Percentiles rank a stretch among this genome's conserved stretches.
phyloP scores from a whole-genome alignment of 2,329 filamentous ascomycete species.

The Alternaria sp. region DNA sequence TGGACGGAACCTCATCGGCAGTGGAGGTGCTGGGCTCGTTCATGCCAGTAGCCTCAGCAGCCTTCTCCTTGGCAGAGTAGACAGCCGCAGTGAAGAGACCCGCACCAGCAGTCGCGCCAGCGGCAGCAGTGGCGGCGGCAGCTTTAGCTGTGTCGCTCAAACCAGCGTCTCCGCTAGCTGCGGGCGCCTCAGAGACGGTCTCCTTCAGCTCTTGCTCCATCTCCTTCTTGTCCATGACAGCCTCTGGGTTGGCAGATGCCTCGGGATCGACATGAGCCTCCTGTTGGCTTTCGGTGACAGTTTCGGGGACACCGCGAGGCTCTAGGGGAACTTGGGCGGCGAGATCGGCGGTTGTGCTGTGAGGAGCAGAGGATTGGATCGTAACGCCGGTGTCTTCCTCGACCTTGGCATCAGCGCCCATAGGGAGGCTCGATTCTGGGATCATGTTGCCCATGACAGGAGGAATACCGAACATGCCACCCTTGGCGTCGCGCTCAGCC shows the following conservation, averaged over 20 bases:
- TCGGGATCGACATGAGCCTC: conserved; percentile 70
- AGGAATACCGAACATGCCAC: conserved; percentile 55
- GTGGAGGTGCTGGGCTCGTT: conserved; percentile 42
- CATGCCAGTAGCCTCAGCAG: conserved; percentile 49
- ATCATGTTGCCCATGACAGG: conserved; percentile 68
- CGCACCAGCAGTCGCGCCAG: conserved; percentile 50
- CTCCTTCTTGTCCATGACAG: conserved; percentile 73
- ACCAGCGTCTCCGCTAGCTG: conserved; percentile 34
- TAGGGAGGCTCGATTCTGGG: conserved; percentile 81
- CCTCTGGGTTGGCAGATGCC: conserved; percentile 68
- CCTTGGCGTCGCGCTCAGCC: conserved; percentile 51
- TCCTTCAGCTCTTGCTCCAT: conserved; percentile 74
- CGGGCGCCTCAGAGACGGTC: conserved; percentile 63
- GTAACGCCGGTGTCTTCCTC: conserved; percentile 48
- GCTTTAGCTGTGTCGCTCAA: conserved; percentile 17
- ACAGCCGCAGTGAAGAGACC: conserved; percentile 46
- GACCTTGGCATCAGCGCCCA: conserved; percentile 57
- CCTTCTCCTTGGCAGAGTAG: conserved; percentile 43
- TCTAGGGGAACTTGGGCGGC: conserved; percentile 55
- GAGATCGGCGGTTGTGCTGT: conserved; percentile 55
- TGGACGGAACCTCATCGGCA: conserved; percentile 56
- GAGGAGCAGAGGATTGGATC: conserved; percentile 52
- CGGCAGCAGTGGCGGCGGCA: conserved; percentile 36
- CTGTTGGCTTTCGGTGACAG: conserved; percentile 75
- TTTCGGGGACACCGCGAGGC: conserved; percentile 57